A percentile compares a stretch with the other conserved stretches of the same genome.
Conservation (phyloP, 257 asterid species). For the Nicotiana attenuata region DNA sequence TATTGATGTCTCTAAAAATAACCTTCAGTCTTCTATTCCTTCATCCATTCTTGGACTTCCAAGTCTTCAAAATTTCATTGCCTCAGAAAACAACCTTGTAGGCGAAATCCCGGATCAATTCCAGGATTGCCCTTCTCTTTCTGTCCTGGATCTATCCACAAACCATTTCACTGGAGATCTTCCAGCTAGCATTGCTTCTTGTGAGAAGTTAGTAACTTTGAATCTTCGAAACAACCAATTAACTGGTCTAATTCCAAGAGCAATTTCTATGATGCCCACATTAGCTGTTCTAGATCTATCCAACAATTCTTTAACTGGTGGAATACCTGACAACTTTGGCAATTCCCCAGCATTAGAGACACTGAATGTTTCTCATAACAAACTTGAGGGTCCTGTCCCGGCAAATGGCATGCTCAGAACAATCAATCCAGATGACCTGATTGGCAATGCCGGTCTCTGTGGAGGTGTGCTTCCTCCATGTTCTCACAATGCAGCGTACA, state of each 20-base stretch:
- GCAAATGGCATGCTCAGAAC: conserved; percentile 59
- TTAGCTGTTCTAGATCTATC: conserved; percentile 63
- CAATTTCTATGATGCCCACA: conserved; percentile 54
- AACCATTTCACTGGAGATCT: conserved; percentile 52
- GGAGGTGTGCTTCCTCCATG: conserved; percentile 75
- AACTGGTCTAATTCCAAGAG: conserved; percentile 49
- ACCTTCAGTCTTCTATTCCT: conserved; percentile 57
- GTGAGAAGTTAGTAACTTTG: conserved; percentile 53
- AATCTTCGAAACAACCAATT: conserved; percentile 51
- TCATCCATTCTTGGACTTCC: conserved; percentile 52
- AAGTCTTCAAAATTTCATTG: conserved; percentile 49
- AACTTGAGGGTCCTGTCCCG: conserved; percentile 61
- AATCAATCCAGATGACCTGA: conserved; percentile 56
- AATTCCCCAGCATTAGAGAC: conserved; percentile 71
- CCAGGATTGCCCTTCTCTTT: conserved; percentile 54
- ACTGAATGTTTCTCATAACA: conserved; percentile 58
- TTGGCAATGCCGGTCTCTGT: conserved; percentile 59
- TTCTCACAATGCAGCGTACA: conserved; percentile 24
- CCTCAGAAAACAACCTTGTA: conserved; percentile 40
- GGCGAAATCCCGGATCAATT: conserved; percentile 68
- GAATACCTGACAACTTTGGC: conserved; percentile 64
- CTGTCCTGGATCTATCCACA: conserved; percentile 57
- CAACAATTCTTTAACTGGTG: conserved; percentile 65
- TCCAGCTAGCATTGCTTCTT: conserved; percentile 61
- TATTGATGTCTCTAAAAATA: conserved; percentile 54